Percentiles rank a stretch among this genome's conserved stretches.
These are phyloP conservation scores for Lycium barbarum DNA, from an alignment of 257 asterid genomes.

Conservation along the genomic window DNA sequence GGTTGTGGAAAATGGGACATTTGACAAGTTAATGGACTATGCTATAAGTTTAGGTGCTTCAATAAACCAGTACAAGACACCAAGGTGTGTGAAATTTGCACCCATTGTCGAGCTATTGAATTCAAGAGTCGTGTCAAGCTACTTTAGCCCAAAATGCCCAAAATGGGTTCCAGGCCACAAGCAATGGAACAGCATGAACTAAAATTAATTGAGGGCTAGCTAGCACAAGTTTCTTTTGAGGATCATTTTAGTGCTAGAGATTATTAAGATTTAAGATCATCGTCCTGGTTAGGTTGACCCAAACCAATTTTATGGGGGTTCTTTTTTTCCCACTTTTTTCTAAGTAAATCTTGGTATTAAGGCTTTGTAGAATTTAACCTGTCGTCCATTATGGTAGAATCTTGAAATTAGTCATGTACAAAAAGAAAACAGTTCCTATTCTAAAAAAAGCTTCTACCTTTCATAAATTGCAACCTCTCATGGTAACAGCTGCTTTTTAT, in stretches of 20 bases:
- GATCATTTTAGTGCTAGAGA: slow-evolving; percentile 48
- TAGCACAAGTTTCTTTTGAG: slow-evolving; percentile 45
- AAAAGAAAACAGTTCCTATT: slow-evolving; percentile 41
- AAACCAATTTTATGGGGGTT: slow-evolving; percentile 44
- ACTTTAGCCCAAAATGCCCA: slow-evolving; percentile 88
- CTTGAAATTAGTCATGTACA: slow-evolving; percentile 56
- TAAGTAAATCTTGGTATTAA: slow-evolving; percentile 28
- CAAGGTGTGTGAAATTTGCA: slow-evolving; percentile 78
- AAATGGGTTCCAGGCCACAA: slow-evolving; percentile 70
- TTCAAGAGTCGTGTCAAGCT: slow-evolving; percentile 57
- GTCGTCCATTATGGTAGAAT: slow-evolving; percentile 48
- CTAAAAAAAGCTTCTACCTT: slow-evolving; percentile 36
- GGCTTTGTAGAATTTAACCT: slow-evolving; percentile 37
- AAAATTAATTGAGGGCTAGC: slow-evolving; percentile 31
- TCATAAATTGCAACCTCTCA: slow-evolving; percentile 11
- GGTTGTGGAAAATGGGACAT: slow-evolving; percentile 75
- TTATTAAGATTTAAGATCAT: slow-evolving; percentile 29
- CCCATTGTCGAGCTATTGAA: slow-evolving; percentile 82
- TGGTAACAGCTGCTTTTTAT: slow-evolving; percentile 36
- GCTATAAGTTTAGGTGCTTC: slow-evolving; percentile 90
- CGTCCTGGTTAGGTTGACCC: slow-evolving; percentile 52
- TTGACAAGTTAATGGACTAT: slow-evolving; percentile 93
- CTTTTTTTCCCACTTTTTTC: slow-evolving; percentile 28
- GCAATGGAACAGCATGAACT: slow-evolving; percentile 65
- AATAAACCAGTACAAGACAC: slow-evolving; percentile 89